A percentile compares a stretch with the other conserved stretches of the same genome.
These are phyloP conservation scores for Chytriomyces sp. DNA, from an alignment of 192 early-diverging fungal genomes.

Conservation along the genomic window DNA sequence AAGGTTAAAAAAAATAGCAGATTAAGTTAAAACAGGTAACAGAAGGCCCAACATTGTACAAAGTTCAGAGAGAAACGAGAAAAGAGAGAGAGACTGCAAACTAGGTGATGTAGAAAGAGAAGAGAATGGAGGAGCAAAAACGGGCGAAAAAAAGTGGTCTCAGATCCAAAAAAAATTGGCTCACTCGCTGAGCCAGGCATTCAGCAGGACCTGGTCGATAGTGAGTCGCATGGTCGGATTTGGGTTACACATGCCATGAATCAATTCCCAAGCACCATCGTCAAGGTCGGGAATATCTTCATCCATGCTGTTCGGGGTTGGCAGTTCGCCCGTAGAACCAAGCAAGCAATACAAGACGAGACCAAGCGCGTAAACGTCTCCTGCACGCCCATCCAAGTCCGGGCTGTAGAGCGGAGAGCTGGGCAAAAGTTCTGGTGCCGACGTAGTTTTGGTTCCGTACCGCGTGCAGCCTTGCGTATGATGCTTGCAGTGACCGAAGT, in stretches of 20 bases:
- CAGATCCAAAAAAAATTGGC: too few species aligned
- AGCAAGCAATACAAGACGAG: conserved; percentile 23
- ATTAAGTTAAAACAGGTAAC: too few species aligned
- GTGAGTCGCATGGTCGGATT: conserved; percentile 1
- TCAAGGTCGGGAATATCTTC: conserved; percentile 8
- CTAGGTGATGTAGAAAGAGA: too few species aligned
- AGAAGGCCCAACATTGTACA: too few species aligned
- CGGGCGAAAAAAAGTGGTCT: too few species aligned
- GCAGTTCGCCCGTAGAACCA: conserved; percentile 3
- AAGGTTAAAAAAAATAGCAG: too few species aligned
- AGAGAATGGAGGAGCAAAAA: too few species aligned
- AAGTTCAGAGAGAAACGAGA: too few species aligned
- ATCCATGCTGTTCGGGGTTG: neutral
- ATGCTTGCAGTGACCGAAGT: conserved; percentile 25
- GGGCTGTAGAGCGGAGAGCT: neutral
- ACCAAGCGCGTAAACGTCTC: conserved; percentile 34
- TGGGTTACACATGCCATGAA: conserved; percentile 10
- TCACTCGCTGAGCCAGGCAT: neutral
- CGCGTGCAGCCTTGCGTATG: neutral
- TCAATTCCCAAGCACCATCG: neutral
- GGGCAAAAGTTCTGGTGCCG: conserved; percentile 16
- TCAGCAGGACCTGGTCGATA: neutral
- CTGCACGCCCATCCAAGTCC: conserved; percentile 14
- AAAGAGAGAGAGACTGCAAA: too few species aligned
- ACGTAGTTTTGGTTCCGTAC: conserved; percentile 14